Evolutionary conservation across 257 asterid species (phyloP).

Genomic region (Verbascum thapsus): DNA sequence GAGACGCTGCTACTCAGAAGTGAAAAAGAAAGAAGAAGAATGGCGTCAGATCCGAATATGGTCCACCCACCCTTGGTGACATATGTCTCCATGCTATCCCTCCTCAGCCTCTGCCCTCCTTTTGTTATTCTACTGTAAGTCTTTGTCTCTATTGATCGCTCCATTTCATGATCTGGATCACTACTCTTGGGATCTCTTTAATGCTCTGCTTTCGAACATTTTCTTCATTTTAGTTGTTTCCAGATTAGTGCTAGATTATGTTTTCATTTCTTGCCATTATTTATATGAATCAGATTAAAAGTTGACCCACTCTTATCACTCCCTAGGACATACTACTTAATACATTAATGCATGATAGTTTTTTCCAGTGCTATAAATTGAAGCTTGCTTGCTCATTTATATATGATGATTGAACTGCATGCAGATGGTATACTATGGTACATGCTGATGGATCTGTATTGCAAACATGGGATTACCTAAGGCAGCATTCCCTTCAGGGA

Average conservation of each 20-base stretch:
- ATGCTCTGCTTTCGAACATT: not conserved
- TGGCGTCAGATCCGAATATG: constrained; percentile 65
- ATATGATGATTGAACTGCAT: constrained; percentile 30
- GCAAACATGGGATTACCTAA: constrained; percentile 65
- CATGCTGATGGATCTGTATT: constrained; percentile 88
- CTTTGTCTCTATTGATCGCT: no score
- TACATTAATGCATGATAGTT: no score
- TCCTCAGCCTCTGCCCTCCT: constrained; percentile 84
- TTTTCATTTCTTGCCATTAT: constrained; percentile 7
- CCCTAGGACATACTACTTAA: not conserved
- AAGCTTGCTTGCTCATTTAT: not conserved
- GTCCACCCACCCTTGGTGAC: constrained; percentile 84
- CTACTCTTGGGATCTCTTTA: constrained; percentile 14
- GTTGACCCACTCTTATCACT: not conserved
- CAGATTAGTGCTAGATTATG: constrained; percentile 21
- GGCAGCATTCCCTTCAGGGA: constrained; percentile 71
- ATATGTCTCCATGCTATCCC: constrained; percentile 79
- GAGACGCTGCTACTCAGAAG: no score
- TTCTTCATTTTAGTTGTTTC: constrained; percentile 6
- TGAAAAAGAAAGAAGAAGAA: constrained; percentile 19
- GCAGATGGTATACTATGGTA: constrained; percentile 98
- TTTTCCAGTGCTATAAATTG: constrained; percentile 14
- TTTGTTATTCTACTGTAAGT: constrained; percentile 88
- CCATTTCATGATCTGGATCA: no score
- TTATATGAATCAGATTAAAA: not conserved